These are phyloP conservation scores for Dryas drummondii DNA, from an alignment of 306 rosid species.

Conservation along the genomic window DNA sequence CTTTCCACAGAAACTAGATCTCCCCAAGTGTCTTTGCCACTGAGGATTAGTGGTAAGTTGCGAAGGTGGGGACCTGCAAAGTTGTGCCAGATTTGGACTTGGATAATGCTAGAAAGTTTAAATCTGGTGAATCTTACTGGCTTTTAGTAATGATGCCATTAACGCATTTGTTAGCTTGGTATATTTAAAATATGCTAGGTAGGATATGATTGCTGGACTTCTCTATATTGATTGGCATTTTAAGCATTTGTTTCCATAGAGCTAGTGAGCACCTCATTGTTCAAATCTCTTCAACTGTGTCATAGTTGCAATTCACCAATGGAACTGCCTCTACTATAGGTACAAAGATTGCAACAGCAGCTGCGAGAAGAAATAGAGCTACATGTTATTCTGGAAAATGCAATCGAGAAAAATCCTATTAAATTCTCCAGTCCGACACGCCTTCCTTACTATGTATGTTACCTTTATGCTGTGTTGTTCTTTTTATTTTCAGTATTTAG, in stretches of 20 bases:
- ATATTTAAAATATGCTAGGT: too few relatives aligned
- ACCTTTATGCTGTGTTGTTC: not conserved
- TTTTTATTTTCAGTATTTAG: not conserved
- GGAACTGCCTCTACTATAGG: conserved; percentile 34
- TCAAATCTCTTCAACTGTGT: conserved; percentile 6
- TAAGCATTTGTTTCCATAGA: too few relatives aligned
- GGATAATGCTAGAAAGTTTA: too few relatives aligned
- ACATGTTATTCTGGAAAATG: conserved; percentile 52
- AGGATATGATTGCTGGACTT: too few relatives aligned
- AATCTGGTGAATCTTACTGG: too few relatives aligned
- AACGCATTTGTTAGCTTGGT: too few relatives aligned
- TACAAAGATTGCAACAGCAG: conserved; percentile 47
- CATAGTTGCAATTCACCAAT: conserved; percentile 22
- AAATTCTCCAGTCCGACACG: conserved; percentile 34
- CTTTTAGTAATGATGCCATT: too few relatives aligned
- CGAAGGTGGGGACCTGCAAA: too few relatives aligned
- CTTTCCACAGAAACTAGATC: not conserved
- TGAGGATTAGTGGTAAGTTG: too few relatives aligned
- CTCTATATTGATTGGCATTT: too few relatives aligned
- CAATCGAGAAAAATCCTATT: conserved; percentile 39
- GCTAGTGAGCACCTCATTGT: not conserved
- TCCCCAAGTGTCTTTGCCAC: too few relatives aligned
- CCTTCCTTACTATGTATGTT: conserved; percentile 57
- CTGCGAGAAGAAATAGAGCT: conserved; percentile 60
- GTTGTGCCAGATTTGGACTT: too few relatives aligned